These are phyloP conservation scores for Silene coronaria DNA, from an alignment of 179 eudicot species.

Conservation along the genomic window DNA sequence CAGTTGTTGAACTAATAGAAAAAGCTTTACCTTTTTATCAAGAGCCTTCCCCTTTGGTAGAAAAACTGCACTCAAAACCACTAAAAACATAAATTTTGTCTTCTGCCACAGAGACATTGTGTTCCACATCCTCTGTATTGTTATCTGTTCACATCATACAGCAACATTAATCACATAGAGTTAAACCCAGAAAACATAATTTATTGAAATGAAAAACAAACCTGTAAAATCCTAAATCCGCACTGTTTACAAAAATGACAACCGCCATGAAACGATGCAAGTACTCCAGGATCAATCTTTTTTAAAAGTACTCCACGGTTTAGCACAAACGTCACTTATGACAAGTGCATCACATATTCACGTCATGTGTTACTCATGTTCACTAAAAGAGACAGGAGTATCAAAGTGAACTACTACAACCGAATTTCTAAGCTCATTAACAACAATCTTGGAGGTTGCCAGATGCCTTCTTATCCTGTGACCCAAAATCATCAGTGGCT, in stretches of 20 bases:
- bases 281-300: not conserved
- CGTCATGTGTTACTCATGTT: no score
- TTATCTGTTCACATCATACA: constrained; percentile 37
- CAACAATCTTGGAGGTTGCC: no score
- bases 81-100: constrained; percentile 50
- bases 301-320: not conserved
- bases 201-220: not conserved
- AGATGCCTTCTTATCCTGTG: no score
- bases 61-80: constrained; percentile 67
- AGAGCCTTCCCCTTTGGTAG: constrained; percentile 67
- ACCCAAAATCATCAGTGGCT: no score
- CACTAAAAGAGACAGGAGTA: no score
- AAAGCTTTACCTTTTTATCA: constrained; percentile 48
- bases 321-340: no score
- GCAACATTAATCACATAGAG: constrained; percentile 2
- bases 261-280: not conserved
- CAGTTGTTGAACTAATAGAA: not conserved
- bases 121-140: constrained; percentile 64
- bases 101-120: constrained; percentile 87
- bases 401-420: no score
- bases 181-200: not conserved
- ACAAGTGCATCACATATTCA: no score
- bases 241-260: not conserved
- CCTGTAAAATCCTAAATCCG: not conserved
- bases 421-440: no score